Evolutionary conservation across 1,284 basidiomycete genomes (phyloP).

Genomic region (Trichosporon coremiiforme): DNA sequence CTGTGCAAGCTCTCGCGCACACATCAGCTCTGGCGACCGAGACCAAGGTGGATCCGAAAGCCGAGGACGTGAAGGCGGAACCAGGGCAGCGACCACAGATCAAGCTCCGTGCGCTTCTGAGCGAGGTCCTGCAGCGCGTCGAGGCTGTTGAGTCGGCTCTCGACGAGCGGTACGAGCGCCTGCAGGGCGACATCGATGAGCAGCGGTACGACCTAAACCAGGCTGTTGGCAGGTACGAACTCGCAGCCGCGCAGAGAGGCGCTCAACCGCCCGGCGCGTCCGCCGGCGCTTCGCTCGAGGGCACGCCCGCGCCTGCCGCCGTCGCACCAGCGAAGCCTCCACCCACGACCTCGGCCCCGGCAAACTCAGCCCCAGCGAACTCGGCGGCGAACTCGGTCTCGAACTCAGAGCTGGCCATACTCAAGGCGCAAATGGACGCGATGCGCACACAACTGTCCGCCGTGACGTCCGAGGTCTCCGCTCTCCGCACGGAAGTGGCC

Average conservation of each 20-base stretch:
- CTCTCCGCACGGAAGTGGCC: not conserved
- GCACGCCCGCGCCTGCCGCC: not conserved
- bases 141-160: conserved; percentile 11
- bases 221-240: not conserved
- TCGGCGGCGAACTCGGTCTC: not conserved
- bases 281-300: not conserved
- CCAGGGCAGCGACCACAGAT: not conserved
- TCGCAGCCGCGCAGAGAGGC: not conserved
- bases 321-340: too few relatives aligned
- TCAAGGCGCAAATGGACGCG: not conserved
- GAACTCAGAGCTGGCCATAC: too few relatives aligned
- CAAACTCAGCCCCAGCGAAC: too few relatives aligned
- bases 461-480: not conserved
- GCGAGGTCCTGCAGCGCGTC: conserved; percentile 4
- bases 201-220: not conserved
- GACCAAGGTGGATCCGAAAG: too few relatives aligned
- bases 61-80: not conserved
- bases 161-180: not conserved
- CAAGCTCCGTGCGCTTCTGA: conserved; percentile 2
- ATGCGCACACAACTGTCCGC: not conserved
- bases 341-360: too few relatives aligned
- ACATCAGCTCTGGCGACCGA: too few relatives aligned
- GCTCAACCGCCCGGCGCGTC: not conserved
- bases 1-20: too few relatives aligned
- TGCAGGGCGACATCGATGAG: conserved; percentile 10